Base-by-base conservation (phyloP, 192 early-diverging fungal species). In the Thamnidium elegans region DNA sequence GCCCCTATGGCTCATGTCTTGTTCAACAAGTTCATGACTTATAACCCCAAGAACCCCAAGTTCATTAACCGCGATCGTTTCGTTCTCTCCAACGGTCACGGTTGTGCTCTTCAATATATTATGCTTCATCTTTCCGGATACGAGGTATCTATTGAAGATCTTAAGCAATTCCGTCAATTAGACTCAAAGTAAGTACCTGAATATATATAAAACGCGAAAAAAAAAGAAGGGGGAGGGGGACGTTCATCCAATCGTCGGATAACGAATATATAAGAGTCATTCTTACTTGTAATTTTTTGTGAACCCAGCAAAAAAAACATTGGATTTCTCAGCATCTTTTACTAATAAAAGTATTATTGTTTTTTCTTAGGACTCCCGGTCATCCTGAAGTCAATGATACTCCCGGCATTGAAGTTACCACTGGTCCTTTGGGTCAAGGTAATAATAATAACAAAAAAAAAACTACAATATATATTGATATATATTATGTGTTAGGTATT, bases 21-120 rank as follows among this genome's bases (percentile, higher is more conserved):
- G 43, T 99, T 94, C 76, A 89, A 89, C 14, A 76, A 81, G 26
- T 92, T 90, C 76, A 82, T 98, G 69, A 87, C 77, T 39, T 81
- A 75, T 66, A 92, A 93, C 81, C 94, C 95, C 54, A 82, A 84
- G 69, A 84, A 94, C 78, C 89, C 93, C 62, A 72, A 87, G 58
- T 97, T 93, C 92, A 62, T 91, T 64, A 95, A 94, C 78, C 90
- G 94, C 48, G 95, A 99, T 75, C 94, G 97, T 17, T 99, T 99
- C 62, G 91, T 99, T 15, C 82, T 99, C 63, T 98, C 95, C 51
- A 97, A 97, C 76, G 97, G 97, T 36, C 97, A 99, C 77, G 97
- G 76, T 13, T 96, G 95, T 67, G 92, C 86, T 6, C 78, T 99
- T 63, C 92, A 94, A 73, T 99, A 99, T 74, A 85, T 89, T 58